Evolutionary conservation across 2,329 filamentous ascomycete species (phyloP).

Genomic region (Diaporthe australafricana): DNA sequence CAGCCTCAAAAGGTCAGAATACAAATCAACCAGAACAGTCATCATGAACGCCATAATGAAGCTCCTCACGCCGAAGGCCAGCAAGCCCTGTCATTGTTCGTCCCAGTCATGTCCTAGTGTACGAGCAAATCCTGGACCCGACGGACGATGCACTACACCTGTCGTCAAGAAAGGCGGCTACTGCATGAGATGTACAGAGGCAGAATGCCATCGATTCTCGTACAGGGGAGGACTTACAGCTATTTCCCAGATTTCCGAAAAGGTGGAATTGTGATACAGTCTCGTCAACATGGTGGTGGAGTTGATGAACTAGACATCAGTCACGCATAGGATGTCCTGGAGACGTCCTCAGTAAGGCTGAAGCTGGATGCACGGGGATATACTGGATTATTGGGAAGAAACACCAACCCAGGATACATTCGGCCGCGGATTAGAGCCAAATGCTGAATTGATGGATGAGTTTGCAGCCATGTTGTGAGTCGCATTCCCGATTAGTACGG

Average conservation of each 20-base stretch:
- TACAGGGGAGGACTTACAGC: neutral
- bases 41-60: neutral
- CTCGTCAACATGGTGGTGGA: too few relatives aligned
- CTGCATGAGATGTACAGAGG: neutral
- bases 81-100: neutral
- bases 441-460: too few relatives aligned
- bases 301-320: too few relatives aligned
- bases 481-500: too few relatives aligned
- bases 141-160: neutral
- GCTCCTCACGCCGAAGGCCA: neutral
- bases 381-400: too few relatives aligned
- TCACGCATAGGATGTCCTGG: too few relatives aligned
- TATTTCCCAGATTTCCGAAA: neutral
- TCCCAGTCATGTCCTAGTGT: slow-evolving; percentile 2
- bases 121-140: neutral
- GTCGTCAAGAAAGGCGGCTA: neutral
- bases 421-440: too few relatives aligned
- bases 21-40: neutral
- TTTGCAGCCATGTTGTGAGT: too few relatives aligned
- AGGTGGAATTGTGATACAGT: neutral
- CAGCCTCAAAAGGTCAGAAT: neutral
- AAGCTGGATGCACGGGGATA: too few relatives aligned
- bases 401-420: too few relatives aligned
- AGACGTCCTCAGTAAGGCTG: too few relatives aligned
- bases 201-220: slow-evolving; percentile 2